Conservation (phyloP, 345 rosid species). For the Litchi chinensis region DNA sequence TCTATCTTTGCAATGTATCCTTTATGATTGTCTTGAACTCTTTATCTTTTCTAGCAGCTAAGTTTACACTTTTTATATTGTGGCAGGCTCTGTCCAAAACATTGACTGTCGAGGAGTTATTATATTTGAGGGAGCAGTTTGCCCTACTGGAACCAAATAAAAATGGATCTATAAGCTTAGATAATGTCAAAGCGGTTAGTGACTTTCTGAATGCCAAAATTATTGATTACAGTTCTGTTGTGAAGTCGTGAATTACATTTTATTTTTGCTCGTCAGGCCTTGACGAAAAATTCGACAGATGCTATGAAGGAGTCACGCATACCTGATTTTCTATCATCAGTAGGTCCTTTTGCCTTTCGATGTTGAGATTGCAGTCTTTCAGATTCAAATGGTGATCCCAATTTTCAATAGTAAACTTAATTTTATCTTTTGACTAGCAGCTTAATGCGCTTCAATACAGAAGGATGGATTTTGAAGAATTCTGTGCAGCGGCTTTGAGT, state of each 20-base stretch:
- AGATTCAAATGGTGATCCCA: not conserved
- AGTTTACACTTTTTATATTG: slow-evolving; percentile 1
- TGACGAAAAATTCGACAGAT: slow-evolving; percentile 85
- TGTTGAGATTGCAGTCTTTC: not conserved
- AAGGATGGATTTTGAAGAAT: slow-evolving; percentile 92
- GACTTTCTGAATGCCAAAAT: slow-evolving; percentile 7
- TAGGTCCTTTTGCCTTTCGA: slow-evolving; percentile 33
- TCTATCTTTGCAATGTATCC: not conserved
- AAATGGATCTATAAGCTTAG: slow-evolving; percentile 73
- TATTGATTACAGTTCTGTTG: slow-evolving; percentile 13
- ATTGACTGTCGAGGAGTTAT: slow-evolving; percentile 75
- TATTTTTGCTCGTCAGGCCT: slow-evolving; percentile 51
- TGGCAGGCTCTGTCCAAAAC: slow-evolving; percentile 90
- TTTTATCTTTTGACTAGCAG: slow-evolving; percentile 39
- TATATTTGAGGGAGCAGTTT: slow-evolving; percentile 86
- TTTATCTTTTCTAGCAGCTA: not conserved
- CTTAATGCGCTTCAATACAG: slow-evolving; percentile 84
- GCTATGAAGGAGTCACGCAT: slow-evolving; percentile 92
- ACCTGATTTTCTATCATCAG: slow-evolving; percentile 85
- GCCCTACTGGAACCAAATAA: slow-evolving; percentile 81
- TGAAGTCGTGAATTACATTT: slow-evolving; percentile 5
- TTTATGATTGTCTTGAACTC: not conserved
- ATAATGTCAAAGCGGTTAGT: slow-evolving; percentile 67
- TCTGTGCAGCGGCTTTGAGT: slow-evolving; percentile 86
- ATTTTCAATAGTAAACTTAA: slow-evolving; percentile 14